A percentile compares a stretch with the other conserved stretches of the same genome.
phyloP scores from a whole-genome alignment of 768 basidiomycete genomes.

The Boletus bicolor region DNA sequence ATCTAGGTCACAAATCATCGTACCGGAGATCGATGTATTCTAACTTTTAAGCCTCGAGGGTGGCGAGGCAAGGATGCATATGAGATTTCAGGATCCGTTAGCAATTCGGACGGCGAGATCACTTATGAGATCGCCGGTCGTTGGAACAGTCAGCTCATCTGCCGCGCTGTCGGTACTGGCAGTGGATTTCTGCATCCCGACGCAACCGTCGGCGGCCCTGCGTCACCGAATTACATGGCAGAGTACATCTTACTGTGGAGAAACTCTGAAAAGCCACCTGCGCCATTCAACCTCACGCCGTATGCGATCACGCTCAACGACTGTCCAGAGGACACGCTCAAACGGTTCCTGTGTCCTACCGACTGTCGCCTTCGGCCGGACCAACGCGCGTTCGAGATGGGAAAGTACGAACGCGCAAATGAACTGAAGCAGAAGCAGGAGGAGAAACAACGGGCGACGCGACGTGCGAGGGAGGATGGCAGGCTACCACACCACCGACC shows the following conservation, averaged over 20 bases:
- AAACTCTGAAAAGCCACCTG: constrained; percentile 78
- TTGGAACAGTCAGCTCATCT: constrained; percentile 94
- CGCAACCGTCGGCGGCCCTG: constrained; percentile 47
- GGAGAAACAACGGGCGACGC: constrained; percentile 69
- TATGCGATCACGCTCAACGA: constrained; percentile 93
- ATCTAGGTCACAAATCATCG: constrained; percentile 78
- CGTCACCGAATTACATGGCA: constrained; percentile 44
- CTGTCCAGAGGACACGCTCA: constrained; percentile 66
- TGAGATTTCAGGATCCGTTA: constrained; percentile 87
- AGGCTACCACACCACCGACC: constrained; percentile 67
- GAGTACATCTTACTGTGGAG: constrained; percentile 90
- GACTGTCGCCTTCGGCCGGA: constrained; percentile 93
- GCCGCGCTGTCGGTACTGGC: constrained; percentile 64
- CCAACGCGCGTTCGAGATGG: constrained; percentile 91
- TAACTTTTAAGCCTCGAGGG: constrained; percentile 95
- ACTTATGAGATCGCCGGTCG: constrained; percentile 90
- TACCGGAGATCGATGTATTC: constrained; percentile 79
- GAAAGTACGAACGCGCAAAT: constrained; percentile 81
- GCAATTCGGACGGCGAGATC: constrained; percentile 58
- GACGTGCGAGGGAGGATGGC: constrained; percentile 75
- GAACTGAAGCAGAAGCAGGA: constrained; percentile 77
- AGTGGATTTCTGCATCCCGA: constrained; percentile 70
- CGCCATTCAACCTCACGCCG: constrained; percentile 94
- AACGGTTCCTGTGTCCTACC: constrained; percentile 76
- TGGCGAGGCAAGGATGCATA: constrained; percentile 92